Evolutionary conservation across 2,329 filamentous ascomycete genomes (phyloP), one percentile per base, ranked within the genome.

Genomic region (Xylaria sp.): DNA sequence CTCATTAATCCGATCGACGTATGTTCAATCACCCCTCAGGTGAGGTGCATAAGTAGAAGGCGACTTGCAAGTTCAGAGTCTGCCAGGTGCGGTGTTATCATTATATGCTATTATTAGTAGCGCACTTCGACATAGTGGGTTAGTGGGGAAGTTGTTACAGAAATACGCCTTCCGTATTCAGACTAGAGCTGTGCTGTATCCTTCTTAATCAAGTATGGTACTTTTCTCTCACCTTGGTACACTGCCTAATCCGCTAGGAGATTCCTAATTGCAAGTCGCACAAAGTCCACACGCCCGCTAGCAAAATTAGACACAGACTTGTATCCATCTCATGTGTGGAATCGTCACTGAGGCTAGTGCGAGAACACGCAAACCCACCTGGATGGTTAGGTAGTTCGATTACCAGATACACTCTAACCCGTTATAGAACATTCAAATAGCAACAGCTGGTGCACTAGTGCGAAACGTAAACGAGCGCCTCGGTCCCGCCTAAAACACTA

Each of bases 111-210:
- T 65, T 64, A 61, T 67, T 67, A 65, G 54, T 31, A 6, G 46
- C 49, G 7, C 42, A 46, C 23, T 46, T 60, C 26, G 17, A 38
- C 48, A 20, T 42, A 57, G 28, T 54, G 44, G 58, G 31, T 17
- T 26, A 20, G 15, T 33, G 42, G 42, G 42, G 42, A 23, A 20
- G 33, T 33, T 4, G 31, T 49, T 46, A 59, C 61, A 46, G 60
- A 61, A 66, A 63, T 38, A 62, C 65, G 59, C 69, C 63, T 72
- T 72, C 66, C 66, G 23, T 11, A 65, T 72, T 58, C 44, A 62
- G 69, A 68, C 63, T 65, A 40, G 62, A 48, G 40, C 38, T 23
- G 57, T 46, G 49, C 61, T 63, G 59, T 33, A 66, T 65, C 67
- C 65, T 63, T 70, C 59, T 68, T 66, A 31, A 65, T 64, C 57